A percentile compares a stretch with the other conserved stretches of the same genome.
These are phyloP conservation scores for Suhomyces sp. DNA, from an alignment of 805 yeast species.

Conservation along the genomic window DNA sequence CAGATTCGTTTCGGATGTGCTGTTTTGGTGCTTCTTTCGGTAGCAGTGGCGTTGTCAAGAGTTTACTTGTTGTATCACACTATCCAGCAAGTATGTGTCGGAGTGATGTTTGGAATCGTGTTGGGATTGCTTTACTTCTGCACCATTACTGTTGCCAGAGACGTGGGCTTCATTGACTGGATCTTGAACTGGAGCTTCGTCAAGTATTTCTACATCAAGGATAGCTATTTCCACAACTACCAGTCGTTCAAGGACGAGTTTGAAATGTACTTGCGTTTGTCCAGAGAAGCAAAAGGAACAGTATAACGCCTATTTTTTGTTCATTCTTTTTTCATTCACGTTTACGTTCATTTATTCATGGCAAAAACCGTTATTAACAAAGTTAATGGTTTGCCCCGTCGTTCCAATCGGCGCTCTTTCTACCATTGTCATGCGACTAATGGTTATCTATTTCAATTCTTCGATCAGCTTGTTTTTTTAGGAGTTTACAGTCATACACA, in stretches of 20 bases:
- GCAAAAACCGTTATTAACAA: not conserved
- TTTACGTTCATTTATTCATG: not conserved
- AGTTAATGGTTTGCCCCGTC: not conserved
- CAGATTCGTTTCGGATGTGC: conserved; percentile 29
- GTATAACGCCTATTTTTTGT: not conserved
- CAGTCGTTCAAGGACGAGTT: conserved; percentile 48
- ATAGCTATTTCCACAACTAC: conserved; percentile 52
- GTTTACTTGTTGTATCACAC: conserved; percentile 80
- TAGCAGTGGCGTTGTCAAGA: conserved; percentile 62
- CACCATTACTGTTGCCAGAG: conserved; percentile 53
- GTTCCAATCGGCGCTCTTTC: not conserved
- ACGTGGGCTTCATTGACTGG: conserved; percentile 66
- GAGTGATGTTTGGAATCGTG: conserved; percentile 58
- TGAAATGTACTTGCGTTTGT: conserved; percentile 10
- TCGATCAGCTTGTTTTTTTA: not conserved
- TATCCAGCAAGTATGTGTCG: conserved; percentile 68
- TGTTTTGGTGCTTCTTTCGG: conserved; percentile 23
- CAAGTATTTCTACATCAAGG: conserved; percentile 53
- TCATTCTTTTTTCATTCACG: not conserved
- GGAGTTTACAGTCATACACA: not conserved
- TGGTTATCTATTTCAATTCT: not conserved
- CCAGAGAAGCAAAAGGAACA: not conserved
- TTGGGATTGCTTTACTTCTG: conserved; percentile 59
- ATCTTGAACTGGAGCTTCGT: conserved; percentile 57
- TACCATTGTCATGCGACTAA: not conserved